phyloP scores from a whole-genome alignment of 2,329 filamentous ascomycete genomes.

The Cladophialophora bantiana region DNA sequence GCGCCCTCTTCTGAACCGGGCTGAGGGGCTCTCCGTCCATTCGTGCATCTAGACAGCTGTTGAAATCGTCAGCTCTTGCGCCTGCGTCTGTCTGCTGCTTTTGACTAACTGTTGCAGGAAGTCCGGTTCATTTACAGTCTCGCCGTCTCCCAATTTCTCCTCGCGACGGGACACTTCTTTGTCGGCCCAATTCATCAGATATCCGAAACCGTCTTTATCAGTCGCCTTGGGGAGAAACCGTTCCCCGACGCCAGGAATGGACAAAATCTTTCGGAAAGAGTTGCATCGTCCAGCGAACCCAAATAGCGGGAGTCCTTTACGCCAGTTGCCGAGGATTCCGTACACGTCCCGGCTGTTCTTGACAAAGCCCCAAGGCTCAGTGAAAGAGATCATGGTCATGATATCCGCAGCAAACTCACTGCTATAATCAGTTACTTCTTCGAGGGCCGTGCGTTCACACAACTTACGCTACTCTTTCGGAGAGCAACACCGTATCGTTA shows the following conservation, averaged over 20 bases:
- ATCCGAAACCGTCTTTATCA: slow-evolving; percentile 2
- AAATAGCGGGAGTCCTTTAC: slow-evolving; percentile 4
- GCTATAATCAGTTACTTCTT: background rate
- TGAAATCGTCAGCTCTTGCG: background rate
- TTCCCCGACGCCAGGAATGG: background rate
- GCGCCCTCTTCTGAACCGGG: slow-evolving; percentile 12
- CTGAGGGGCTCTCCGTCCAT: slow-evolving; percentile 20
- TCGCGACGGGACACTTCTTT: slow-evolving; percentile 4
- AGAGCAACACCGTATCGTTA: background rate
- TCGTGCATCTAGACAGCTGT: slow-evolving; percentile 29
- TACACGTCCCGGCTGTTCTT: slow-evolving; percentile 4
- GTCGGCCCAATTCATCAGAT: slow-evolving; percentile 13
- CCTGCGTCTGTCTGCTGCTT: background rate
- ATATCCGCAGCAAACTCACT: slow-evolving; percentile 14
- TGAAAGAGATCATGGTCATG: slow-evolving; percentile 20
- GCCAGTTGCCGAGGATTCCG: slow-evolving; percentile 7
- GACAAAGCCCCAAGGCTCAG: slow-evolving; percentile 14
- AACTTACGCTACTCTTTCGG: slow-evolving; percentile 12
- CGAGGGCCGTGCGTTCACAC: too few species aligned
- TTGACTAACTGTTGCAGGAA: slow-evolving; percentile 25
- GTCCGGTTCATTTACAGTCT: slow-evolving; percentile 20
- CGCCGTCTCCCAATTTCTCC: background rate
- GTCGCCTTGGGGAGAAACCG: background rate
- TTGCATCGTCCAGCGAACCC: slow-evolving; percentile 3
- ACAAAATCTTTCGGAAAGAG: slow-evolving; percentile 9